Evolutionary conservation across 371 early-diverging fungal species (phyloP), one percentile per base, ranked within the genome.

Genomic region (Hamiltosporidium tvaerminnensis): DNA sequence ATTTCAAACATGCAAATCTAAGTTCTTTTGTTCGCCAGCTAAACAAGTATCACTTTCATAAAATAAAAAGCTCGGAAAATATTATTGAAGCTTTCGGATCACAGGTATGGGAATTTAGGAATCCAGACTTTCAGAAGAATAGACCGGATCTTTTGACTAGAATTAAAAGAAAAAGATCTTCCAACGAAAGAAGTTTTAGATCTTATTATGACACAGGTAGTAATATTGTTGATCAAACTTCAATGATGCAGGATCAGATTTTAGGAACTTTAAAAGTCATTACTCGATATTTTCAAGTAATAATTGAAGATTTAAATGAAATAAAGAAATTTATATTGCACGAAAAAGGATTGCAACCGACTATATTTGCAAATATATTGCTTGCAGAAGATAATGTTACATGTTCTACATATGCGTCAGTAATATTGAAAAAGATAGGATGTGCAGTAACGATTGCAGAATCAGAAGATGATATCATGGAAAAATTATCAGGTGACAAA

Each of bases 11-110:
- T 60, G 69, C 57, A 10, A 78, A 78, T 50, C 37, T 76, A 55
- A 72, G 65, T 58, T 76, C 76, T 0, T 78, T 78, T 72, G 71
- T 78, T 1, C 56, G 78, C 53, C 78, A 78, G 63, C 67, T 78
- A 14, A 78, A 78, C 47, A 78, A 76, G 36, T 78, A 78, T 56
- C 76, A 73, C 47, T 78, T 78, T 59, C 72, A 76, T 53, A 78
- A 75, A 65, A 65, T 77, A 32, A 75, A 75, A 54, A 75, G 67
- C 55, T 32, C 47, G 23, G 66, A 61, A 55, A 44, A 38, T 33
- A 65, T 61, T 31, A 33, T 66, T 9, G 63, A 60, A 31, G 59
- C 52, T 56, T 69, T 48, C 54, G 74, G 73, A 38, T 31, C 4
- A 37, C 56, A 66, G 36, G 61, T 70, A 1, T 73, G 73, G 70